Evolutionary conservation across 1,284 basidiomycete species (phyloP).

Genomic region (Rhodotorula mucilaginosa): DNA sequence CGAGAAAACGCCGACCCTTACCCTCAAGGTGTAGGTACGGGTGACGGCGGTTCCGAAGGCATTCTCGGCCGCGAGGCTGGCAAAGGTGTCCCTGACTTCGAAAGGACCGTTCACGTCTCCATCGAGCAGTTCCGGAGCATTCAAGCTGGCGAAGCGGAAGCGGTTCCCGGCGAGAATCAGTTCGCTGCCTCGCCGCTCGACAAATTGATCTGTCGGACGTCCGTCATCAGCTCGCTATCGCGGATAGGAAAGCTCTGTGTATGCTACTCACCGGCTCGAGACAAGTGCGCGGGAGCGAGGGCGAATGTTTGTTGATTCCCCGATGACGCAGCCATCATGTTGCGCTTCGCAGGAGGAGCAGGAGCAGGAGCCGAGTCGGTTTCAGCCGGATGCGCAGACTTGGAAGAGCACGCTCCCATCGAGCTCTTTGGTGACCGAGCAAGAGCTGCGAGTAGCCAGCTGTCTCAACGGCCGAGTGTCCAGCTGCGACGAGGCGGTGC

Average conservation of each 20-base stretch:
- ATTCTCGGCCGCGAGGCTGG: slow-evolving; percentile 18
- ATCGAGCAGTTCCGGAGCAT: slow-evolving; percentile 44
- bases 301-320: not conserved
- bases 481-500: slow-evolving; percentile 1
- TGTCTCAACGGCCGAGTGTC: too few species aligned
- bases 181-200: slow-evolving; percentile 19
- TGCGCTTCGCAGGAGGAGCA: not conserved
- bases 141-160: slow-evolving; percentile 39
- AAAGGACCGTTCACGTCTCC: slow-evolving; percentile 37
- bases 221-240: not conserved
- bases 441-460: not conserved
- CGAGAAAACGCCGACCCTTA: not conserved
- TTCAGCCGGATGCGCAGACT: slow-evolving; percentile 10
- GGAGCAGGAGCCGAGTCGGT: not conserved
- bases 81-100: slow-evolving; percentile 40
- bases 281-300: not conserved
- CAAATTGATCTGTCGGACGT: slow-evolving; percentile 5
- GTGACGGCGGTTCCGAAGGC: slow-evolving; percentile 42
- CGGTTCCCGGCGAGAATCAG: slow-evolving; percentile 23
- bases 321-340: not conserved
- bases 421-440: not conserved
- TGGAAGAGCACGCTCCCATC: slow-evolving; percentile 21
- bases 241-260: too few species aligned
- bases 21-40: slow-evolving; percentile 43
- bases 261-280: not conserved